Base-by-base conservation (phyloP, 805 yeast genomes). In the Candida easanensis region DNA sequence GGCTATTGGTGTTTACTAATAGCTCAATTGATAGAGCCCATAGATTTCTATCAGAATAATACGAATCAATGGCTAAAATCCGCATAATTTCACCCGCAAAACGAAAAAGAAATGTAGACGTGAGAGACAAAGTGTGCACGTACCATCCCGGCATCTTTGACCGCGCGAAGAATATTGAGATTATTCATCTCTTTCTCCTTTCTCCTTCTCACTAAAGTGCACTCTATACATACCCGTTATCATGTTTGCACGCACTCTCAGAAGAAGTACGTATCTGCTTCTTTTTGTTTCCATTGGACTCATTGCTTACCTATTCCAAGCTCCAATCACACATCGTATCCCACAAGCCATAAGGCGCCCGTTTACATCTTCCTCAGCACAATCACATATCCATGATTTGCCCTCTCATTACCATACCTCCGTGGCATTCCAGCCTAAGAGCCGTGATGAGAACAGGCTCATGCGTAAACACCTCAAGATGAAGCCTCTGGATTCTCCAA, bases 341-440 rank as follows among this genome's bases (percentile, higher is more conserved):
- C 44, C 48, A 34, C 42, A 34, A 23, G 30, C 28, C 10, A 7
- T 23, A 4, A 33, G 39, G 33, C 32, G 42, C 13, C 39, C 46
- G 50, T 27, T 45, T 53, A 7, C 46, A 48, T 44, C 53, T 2
- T 47, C 61, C 33, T 49, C 34, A 40, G 33, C 45, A n/a, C 39
- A 39, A 17, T 9, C 39, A 6, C 9, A 20, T 5, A 31, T 32
- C n/a, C 39, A 35, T 41, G 53, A 48, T 42, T 50, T 51, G 20
- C 57, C 54, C 27, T 58, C 69, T 38, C 67, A 70, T 26, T 82
- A 77, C 58, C 69, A 77, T 26, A 68, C 81, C 13, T 77, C 88
- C 0, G 86, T 84, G 15, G 85, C 89, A 1, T 86, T 71, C 58
- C 84, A 80, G 57, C 87, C 93, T 4, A 86, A 86, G 57, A 82